A percentile compares a stretch with the other conserved stretches of the same genome.
Conservation (phyloP, 1,284 basidiomycete species). For the Naganishia sp. region DNA sequence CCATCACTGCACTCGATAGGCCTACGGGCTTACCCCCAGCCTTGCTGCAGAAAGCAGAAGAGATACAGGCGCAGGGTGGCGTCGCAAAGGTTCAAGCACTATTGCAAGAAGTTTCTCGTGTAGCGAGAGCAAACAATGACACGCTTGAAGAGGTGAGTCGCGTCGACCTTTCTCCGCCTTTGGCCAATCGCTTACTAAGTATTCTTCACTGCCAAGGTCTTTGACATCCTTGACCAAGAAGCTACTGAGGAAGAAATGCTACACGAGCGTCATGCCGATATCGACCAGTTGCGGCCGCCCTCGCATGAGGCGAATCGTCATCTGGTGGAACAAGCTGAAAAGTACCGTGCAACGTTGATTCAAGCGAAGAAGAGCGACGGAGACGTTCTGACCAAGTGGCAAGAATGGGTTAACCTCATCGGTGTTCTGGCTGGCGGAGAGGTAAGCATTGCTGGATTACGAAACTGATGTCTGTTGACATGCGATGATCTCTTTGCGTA, state of each 20-base stretch:
- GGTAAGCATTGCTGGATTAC: constrained; percentile 54
- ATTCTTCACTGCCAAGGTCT: constrained; percentile 59
- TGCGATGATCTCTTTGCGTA: constrained; percentile 1
- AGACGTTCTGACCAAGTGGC: constrained; percentile 76
- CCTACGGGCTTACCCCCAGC: constrained; percentile 86
- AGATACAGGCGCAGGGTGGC: constrained; percentile 77
- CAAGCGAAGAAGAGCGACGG: constrained; percentile 75
- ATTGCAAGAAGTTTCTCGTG: constrained; percentile 70
- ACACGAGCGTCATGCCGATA: constrained; percentile 55
- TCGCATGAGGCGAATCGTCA: constrained; percentile 78
- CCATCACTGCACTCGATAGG: constrained; percentile 83
- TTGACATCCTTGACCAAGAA: constrained; percentile 85
- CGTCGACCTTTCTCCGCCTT: neutral
- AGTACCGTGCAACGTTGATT: constrained; percentile 70
- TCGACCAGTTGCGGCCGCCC: constrained; percentile 57
- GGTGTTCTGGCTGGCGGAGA: constrained; percentile 70
- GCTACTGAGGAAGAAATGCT: constrained; percentile 76
- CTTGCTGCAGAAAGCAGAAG: constrained; percentile 79
- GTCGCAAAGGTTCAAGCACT: constrained; percentile 69
- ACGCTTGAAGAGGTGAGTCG: constrained; percentile 71
- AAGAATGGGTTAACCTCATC: constrained; percentile 78
- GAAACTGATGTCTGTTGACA: neutral
- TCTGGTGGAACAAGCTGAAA: constrained; percentile 67
- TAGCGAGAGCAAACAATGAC: constrained; percentile 65
- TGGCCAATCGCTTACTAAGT: too few relatives aligned